Evolutionary conservation across 2,329 filamentous ascomycete species (phyloP), one percentile per base, ranked within the genome.

Genomic region (Coniosporium tulheliwenetii): DNA sequence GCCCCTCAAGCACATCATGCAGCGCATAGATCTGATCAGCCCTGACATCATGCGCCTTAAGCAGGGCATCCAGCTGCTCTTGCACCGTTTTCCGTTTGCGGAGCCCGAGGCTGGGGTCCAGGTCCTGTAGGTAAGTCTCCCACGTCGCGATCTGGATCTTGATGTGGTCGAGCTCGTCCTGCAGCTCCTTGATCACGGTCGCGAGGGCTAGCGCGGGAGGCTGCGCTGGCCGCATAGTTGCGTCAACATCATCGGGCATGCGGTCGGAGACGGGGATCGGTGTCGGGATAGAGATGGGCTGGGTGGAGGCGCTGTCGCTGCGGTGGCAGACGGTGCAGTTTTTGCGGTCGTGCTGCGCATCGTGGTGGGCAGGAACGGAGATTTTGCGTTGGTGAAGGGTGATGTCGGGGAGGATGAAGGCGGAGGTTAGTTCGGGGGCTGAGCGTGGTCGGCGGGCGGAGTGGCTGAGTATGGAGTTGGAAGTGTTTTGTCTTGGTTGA

Each of bases 1-100:
- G 82, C 5, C 80, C 83, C 58, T 89, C 84, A 1, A 91, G 67
- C 1, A 91, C 84, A 56, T 93, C 85, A 50, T 87, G 84, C 10
- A 93, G 66, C 35, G 75, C 73, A 60, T 93, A 93, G 35, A 93
- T 78, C 57, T 87, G 81, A 45, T 83, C 79, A 19, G 77, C 76
- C 60, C 87, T 85, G 52, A 72, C 69, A 51, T 86, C 80, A 16
- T 85, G 73, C 40, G 73, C 69, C 45, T 69, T 69, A 35, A 81
- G 63, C 14, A 85, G 53, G 15, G 64, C 64, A 45, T 77, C 69
- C 31, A 89, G 79, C 42, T 71, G 71, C 26, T 65, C 66, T 26
- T 73, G 70, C 41, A 86, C 58, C 3, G 63, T 61, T 45, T 77
- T 71, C 44, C 83, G 73, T 50, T 78, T 73, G 30, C 75, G 71